These are phyloP conservation scores for Cucurbitaria berberidis DNA, from an alignment of 2,329 filamentous ascomycete genomes.

Conservation along the genomic window DNA sequence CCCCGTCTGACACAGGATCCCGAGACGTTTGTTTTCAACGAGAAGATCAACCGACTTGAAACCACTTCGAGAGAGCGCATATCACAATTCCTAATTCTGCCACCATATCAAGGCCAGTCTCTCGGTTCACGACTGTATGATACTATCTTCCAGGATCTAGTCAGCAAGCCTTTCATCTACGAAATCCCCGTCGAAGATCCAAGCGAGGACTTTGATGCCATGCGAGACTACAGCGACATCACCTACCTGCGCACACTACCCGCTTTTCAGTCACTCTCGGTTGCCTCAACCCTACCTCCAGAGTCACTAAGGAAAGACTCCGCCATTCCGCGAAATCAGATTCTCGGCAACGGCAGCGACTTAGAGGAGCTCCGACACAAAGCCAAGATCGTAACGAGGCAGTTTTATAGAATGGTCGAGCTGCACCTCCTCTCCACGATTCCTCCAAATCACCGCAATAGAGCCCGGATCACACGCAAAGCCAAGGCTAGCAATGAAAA, in stretches of 20 bases:
- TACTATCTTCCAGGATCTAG: conserved; percentile 74
- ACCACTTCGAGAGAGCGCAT: conserved; percentile 82
- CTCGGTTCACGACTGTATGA: conserved; percentile 83
- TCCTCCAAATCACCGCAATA: conserved; percentile 55
- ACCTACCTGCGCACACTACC: conserved; percentile 65
- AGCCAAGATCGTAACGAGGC: conserved; percentile 76
- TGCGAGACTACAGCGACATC: conserved; percentile 78
- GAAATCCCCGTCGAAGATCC: conserved; percentile 96
- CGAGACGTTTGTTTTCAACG: conserved; percentile 37
- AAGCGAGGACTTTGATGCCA: conserved; percentile 81
- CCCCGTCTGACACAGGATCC: conserved; percentile 36
- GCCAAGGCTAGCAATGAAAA: conserved; percentile 60
- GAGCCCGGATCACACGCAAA: conserved; percentile 52
- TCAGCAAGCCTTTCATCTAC: conserved; percentile 69
- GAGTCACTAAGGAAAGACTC: conserved; percentile 61
- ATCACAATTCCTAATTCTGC: conserved; percentile 91
- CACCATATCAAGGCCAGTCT: conserved; percentile 81
- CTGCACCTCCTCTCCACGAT: conserved; percentile 72
- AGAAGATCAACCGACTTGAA: conserved; percentile 57
- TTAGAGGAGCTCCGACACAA: conserved; percentile 64
- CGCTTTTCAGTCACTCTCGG: conserved; percentile 61
- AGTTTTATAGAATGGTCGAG: conserved; percentile 76
- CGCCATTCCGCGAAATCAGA: conserved; percentile 57
- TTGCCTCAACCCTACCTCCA: conserved; percentile 57
- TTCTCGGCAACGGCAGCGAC: conserved; percentile 63